Evolutionary conservation across 2,329 filamentous ascomycete species (phyloP), one percentile per base, ranked within the genome.

Genomic region (Pseudofabraea citricarpa): DNA sequence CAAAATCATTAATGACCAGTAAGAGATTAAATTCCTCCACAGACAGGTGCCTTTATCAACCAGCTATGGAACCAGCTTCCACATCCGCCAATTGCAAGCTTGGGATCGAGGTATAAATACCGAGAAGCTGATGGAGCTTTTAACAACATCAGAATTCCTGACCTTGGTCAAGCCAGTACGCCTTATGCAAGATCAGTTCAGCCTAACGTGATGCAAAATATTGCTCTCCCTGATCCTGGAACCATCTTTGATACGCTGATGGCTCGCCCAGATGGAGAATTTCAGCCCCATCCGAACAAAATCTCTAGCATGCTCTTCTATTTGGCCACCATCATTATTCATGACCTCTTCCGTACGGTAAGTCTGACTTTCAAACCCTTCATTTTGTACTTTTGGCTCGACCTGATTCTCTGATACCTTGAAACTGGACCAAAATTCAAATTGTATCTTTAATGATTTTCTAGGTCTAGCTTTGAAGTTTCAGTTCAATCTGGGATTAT

Each of bases 281-380:
- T 79, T 48, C 72, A 78, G 48, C 70, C 79, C 43, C 85, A 88
- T 58, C 81, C 83, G 0, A 83, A 83, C 40, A 75, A 79, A n/a
- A 80, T 90, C 31, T 89, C 84, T 0, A 83, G 81, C 53, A 79
- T 88, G 65, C 67, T 90, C 13, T 88, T 87, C 61, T 88, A 89
- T 51, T 68, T 87, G 33, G 86, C 85, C 0, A 79, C 83, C 6
- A 83, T 90, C 55, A 78, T 80, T 47, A 79, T 77, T 40, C 75
- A 78, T 51, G 80, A 84, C 55, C 66, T 83, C 39, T 87, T 87
- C 63, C 72, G 78, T 27, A 86, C 83, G 2, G 54, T 56, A 33
- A 51, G 50, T 45, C 27, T n/a, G n/a, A n/a, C n/a, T n/a, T n/a
- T n/a, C n/a, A n/a, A n/a, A n/a, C n/a, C n/a, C n/a, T n/a, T n/a